A percentile compares a stretch with the other conserved stretches of the same genome.
phyloP scores from a whole-genome alignment of 2,329 filamentous ascomycete species.

The Aspergillus piperis region DNA sequence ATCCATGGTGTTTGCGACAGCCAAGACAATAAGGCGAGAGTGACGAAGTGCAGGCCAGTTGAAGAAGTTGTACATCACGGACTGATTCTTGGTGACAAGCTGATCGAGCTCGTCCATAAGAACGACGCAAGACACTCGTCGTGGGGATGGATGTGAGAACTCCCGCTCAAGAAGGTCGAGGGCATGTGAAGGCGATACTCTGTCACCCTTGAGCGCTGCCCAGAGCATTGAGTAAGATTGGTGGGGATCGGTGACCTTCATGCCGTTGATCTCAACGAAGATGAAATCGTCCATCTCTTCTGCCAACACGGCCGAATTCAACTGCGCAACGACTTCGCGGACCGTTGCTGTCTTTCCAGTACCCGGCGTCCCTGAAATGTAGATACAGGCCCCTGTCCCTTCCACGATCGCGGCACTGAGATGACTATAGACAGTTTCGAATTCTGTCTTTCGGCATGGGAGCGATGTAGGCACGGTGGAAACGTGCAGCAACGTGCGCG shows the following conservation, averaged over 20 bases:
- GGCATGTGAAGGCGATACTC: slow-evolving; percentile 88
- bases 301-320: slow-evolving; percentile 81
- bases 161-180: slow-evolving; percentile 88
- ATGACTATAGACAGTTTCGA: slow-evolving; percentile 87
- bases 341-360: slow-evolving; percentile 98
- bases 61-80: slow-evolving; percentile 99
- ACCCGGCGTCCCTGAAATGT: slow-evolving; percentile 97
- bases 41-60: slow-evolving; percentile 95
- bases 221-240: slow-evolving; percentile 94
- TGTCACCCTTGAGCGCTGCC: slow-evolving; percentile 92
- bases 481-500: slow-evolving; percentile 85
- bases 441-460: slow-evolving; percentile 90
- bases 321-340: slow-evolving; percentile 84
- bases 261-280: slow-evolving; percentile 98
- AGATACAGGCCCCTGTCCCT: slow-evolving; percentile 92
- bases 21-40: slow-evolving; percentile 90
- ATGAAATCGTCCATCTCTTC: slow-evolving; percentile 98
- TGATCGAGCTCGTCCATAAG: slow-evolving; percentile 99
- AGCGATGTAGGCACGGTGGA: slow-evolving; percentile 87
- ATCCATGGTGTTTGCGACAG: slow-evolving; percentile 99
- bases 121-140: slow-evolving; percentile 91
- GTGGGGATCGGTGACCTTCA: slow-evolving; percentile 98
- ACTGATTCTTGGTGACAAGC: slow-evolving; percentile 95
- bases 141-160: slow-evolving; percentile 86
- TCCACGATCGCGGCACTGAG: slow-evolving; percentile 92